Conservation (phyloP, 1,284 basidiomycete genomes). For the Schizophyllum commune region DNA sequence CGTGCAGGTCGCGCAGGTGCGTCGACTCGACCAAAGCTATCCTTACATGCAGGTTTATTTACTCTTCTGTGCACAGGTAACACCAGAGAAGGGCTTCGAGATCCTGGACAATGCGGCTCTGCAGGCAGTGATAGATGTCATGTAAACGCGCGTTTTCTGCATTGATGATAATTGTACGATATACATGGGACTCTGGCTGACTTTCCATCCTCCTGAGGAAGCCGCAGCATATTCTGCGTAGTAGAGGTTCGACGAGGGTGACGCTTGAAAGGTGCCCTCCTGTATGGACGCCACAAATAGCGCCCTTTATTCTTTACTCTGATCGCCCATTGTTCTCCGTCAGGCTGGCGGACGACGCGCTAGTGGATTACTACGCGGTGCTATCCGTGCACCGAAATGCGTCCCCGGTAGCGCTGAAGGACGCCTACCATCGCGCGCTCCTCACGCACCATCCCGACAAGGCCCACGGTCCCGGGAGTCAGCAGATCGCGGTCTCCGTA, state of each 20-base stretch:
- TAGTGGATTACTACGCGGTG: slow-evolving; percentile 39
- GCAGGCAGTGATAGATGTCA: slow-evolving; percentile 75
- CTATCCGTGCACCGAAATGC: slow-evolving; percentile 35
- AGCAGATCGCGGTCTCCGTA: slow-evolving; percentile 35
- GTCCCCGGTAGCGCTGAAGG: slow-evolving; percentile 47
- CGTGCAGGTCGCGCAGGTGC: slow-evolving; percentile 90
- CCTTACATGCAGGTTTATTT: too few relatives aligned
- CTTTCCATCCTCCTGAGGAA: too few relatives aligned
- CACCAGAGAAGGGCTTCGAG: slow-evolving; percentile 69
- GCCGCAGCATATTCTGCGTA: too few relatives aligned
- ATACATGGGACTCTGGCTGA: background rate
- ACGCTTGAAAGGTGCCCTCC: too few relatives aligned
- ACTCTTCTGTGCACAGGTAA: too few relatives aligned
- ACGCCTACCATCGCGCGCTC: slow-evolving; percentile 61
- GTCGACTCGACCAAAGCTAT: too few relatives aligned
- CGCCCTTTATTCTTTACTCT: background rate
- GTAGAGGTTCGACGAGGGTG: too few relatives aligned
- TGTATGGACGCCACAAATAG: background rate
- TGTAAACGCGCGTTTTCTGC: slow-evolving; percentile 34
- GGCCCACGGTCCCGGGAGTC: slow-evolving; percentile 13
- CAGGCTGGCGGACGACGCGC: slow-evolving; percentile 4
- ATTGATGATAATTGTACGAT: background rate
- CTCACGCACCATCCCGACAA: slow-evolving; percentile 68
- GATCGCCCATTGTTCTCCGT: background rate
- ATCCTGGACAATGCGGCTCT: slow-evolving; percentile 74